Conservation (phyloP, 2,329 filamentous ascomycete species). For the Apiospora koreana region DNA sequence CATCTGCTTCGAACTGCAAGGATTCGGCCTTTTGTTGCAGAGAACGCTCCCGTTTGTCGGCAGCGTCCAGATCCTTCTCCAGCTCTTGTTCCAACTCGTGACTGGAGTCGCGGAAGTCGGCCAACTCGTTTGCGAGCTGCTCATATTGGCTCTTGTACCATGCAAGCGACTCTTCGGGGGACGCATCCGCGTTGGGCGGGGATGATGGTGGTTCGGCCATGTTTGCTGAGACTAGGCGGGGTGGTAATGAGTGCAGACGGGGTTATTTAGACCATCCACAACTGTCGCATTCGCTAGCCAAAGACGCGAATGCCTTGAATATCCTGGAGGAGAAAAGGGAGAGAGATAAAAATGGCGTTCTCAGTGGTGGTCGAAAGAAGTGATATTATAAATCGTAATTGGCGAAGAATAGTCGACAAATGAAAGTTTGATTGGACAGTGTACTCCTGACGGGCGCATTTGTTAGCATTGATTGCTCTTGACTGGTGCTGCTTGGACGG, state of each 20-base stretch:
- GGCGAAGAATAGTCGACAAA: slow-evolving; percentile 6
- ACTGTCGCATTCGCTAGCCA: background rate
- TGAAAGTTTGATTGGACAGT: background rate
- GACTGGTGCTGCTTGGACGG: background rate
- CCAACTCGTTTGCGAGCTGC: slow-evolving; percentile 84
- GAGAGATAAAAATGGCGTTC: background rate
- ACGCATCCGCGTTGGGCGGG: slow-evolving; percentile 56
- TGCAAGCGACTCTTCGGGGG: slow-evolving; percentile 73
- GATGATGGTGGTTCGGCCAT: slow-evolving; percentile 66
- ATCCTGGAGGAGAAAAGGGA: background rate
- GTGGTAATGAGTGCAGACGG: background rate
- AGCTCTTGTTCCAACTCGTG: slow-evolving; percentile 92
- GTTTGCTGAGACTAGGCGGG: slow-evolving; percentile 16
- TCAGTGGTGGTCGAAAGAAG: background rate
- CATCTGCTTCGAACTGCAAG: slow-evolving; percentile 86
- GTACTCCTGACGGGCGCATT: background rate
- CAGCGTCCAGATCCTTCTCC: slow-evolving; percentile 93
- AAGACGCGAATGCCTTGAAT: background rate
- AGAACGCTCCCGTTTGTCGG: slow-evolving; percentile 87
- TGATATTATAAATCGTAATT: background rate
- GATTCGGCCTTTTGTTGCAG: slow-evolving; percentile 86
- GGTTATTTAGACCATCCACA: background rate
- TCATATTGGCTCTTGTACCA: slow-evolving; percentile 98
- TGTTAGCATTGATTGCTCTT: slow-evolving; percentile 3
- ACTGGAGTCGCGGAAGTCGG: slow-evolving; percentile 92